Evolutionary conservation across 1,284 basidiomycete genomes (phyloP).

Genomic region (Heliocybe sulcata): DNA sequence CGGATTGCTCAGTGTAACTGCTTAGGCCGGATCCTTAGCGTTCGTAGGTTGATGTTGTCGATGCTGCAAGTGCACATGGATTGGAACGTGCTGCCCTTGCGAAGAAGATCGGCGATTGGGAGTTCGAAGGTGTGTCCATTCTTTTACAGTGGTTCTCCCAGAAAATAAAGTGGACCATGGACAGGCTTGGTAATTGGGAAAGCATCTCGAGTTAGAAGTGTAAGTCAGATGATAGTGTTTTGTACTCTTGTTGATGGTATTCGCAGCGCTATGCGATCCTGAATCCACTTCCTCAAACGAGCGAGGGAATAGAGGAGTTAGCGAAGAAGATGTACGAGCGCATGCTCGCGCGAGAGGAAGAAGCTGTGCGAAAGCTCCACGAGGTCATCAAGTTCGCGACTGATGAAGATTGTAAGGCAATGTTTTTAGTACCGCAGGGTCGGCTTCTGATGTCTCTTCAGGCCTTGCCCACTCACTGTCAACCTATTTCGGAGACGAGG

Average conservation of each 20-base stretch:
- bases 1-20: not conserved
- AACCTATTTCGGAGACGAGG: constrained; percentile 36
- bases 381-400: constrained; percentile 36
- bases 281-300: constrained; percentile 27
- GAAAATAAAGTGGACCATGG: not conserved
- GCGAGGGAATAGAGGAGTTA: constrained; percentile 27
- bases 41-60: constrained; percentile 30
- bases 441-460: constrained; percentile 10
- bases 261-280: constrained; percentile 30
- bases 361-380: constrained; percentile 33
- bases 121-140: constrained; percentile 20
- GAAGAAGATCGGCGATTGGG: constrained; percentile 31
- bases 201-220: constrained; percentile 34
- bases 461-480: constrained; percentile 38
- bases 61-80: constrained; percentile 20
- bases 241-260: not conserved
- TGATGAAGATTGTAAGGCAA: constrained; percentile 33
- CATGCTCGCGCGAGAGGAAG: constrained; percentile 35
- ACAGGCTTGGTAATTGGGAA: constrained; percentile 28
- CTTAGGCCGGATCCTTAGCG: not conserved
- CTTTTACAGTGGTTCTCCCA: not conserved
- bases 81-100: constrained; percentile 28
- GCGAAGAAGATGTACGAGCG: constrained; percentile 27
- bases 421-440: not conserved
- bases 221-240: constrained; percentile 11